A percentile compares a stretch with the other conserved stretches of the same genome.
Evolutionary conservation across 2,329 filamentous ascomycete species (phyloP).

Genomic region (Cordyceps farinosa): DNA sequence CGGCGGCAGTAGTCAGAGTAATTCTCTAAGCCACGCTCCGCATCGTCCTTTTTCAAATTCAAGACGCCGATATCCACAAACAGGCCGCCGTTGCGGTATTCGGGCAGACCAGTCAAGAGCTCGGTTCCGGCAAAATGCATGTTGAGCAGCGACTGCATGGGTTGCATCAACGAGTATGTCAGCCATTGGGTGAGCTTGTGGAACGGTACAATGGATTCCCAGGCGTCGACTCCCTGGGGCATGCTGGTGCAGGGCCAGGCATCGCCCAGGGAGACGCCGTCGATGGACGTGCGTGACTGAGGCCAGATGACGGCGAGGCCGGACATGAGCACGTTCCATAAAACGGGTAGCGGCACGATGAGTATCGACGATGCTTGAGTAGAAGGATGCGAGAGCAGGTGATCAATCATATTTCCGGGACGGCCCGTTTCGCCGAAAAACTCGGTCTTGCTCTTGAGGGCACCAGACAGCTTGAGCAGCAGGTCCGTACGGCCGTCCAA

Average conservation of each 20-base stretch:
- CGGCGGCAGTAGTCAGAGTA: constrained; percentile 65
- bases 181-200: constrained; percentile 96
- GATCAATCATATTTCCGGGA: constrained; percentile 93
- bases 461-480: constrained; percentile 69
- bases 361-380: constrained; percentile 86
- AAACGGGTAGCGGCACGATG: constrained; percentile 78
- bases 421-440: constrained; percentile 81
- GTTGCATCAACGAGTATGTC: constrained; percentile 88
- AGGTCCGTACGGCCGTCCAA: constrained; percentile 80
- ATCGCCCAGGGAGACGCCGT: constrained; percentile 83
- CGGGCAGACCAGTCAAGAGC: constrained; percentile 80
- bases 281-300: constrained; percentile 75
- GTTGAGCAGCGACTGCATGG: constrained; percentile 76
- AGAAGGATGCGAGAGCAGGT: constrained; percentile 85
- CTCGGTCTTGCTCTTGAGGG: constrained; percentile 70
- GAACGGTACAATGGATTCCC: constrained; percentile 82
- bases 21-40: constrained; percentile 63
- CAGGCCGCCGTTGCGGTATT: constrained; percentile 88
- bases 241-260: constrained; percentile 89
- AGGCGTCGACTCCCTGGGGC: constrained; percentile 60
- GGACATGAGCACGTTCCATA: constrained; percentile 89
- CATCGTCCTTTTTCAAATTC: constrained; percentile 67
- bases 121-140: constrained; percentile 79
- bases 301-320: constrained; percentile 89
- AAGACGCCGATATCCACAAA: constrained; percentile 82